Evolutionary conservation across 2,329 filamentous ascomycete species (phyloP), one percentile per base, ranked within the genome.

Genomic region (Byssothecium circinans): DNA sequence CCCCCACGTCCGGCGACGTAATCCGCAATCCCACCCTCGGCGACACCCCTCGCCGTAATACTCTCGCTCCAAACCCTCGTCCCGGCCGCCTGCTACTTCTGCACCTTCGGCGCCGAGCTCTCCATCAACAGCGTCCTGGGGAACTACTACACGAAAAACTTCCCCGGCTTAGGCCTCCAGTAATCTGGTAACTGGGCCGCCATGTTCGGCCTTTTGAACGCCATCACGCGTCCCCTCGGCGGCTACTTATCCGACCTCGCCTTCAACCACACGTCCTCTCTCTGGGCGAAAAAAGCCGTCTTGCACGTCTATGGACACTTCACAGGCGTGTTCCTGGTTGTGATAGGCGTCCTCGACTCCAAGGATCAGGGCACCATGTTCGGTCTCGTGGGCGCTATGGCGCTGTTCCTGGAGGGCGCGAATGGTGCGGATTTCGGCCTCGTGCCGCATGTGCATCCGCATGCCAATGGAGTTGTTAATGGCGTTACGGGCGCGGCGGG

Each of bases 381-480:
- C 50, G 88, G 87, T 1, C 81, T 95, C 5, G 74, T 94, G 1
- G 84, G 84, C 2, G 81, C 86, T 4, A 79, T 90, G 73, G 88
- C 87, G 0, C 77, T 95, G 65, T 95, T 95, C 74, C 74, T 91
- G 33, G 89, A 94, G 68, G 88, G 86, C 1, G 84, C 83, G 32
- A 95, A 95, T 66, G 91, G 91, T 0, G 84, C 88, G 20, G 91
- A 88, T 72, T 95, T 92, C 70, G 83, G 88, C 0, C 78, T 95
- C 2, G 85, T 39, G 25, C 89, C 90, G 3, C 90, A 95, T 65
- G 86, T 95, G 2, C 86, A 91, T 69, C 88, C 89, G 0, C 80
- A 79, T 51, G 87, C 89, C 45, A 95, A 95, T 67, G 91, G 89
- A 35, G 75, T 82, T 41, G 80, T 95, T 3, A 87, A 84, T 0